Conservation (phyloP, 768 basidiomycete genomes). For the Sarcodon aspratus region DNA sequence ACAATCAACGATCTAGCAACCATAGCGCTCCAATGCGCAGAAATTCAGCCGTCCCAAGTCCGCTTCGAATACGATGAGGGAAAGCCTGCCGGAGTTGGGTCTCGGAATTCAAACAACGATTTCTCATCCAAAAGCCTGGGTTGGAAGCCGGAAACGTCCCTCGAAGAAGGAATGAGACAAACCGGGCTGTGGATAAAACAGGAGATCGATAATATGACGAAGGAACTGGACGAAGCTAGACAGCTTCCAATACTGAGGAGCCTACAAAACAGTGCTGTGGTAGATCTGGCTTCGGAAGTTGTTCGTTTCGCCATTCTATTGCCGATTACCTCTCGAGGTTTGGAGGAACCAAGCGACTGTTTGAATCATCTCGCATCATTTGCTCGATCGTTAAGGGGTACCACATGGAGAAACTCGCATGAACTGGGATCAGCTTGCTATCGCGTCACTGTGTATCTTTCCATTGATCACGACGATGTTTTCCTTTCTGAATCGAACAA, state of each 20-base stretch:
- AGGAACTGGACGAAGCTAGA: slow-evolving; percentile 2
- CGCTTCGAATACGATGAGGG: slow-evolving; percentile 14
- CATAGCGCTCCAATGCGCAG: slow-evolving; percentile 24
- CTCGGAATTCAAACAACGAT: slow-evolving; percentile 42
- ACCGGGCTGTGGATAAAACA: slow-evolving; percentile 37
- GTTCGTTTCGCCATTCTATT: slow-evolving; percentile 41
- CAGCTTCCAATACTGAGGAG: slow-evolving; percentile 10
- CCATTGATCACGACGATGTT: slow-evolving; percentile 37
- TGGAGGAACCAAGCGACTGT: slow-evolving; percentile 22
- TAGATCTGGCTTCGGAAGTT: slow-evolving; percentile 22
- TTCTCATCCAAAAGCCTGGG: slow-evolving; percentile 17
- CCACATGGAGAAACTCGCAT: slow-evolving; percentile 33
- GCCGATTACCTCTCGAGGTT: slow-evolving; percentile 44
- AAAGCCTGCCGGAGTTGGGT: slow-evolving; percentile 34
- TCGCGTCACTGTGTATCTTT: slow-evolving; percentile 33
- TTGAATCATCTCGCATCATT: slow-evolving; percentile 30
- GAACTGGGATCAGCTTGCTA: not conserved
- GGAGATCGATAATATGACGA: slow-evolving; percentile 20
- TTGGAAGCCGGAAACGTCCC: slow-evolving; percentile 30
- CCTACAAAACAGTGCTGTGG: slow-evolving; percentile 24
- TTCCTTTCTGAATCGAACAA: slow-evolving; percentile 22
- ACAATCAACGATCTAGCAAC: slow-evolving; percentile 30
- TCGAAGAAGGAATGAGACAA: slow-evolving; percentile 34
- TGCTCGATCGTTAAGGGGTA: slow-evolving; percentile 28
- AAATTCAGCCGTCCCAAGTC: slow-evolving; percentile 17